Evolutionary conservation across 257 asterid genomes (phyloP).

Genomic region (Przewalskia tangutica): DNA sequence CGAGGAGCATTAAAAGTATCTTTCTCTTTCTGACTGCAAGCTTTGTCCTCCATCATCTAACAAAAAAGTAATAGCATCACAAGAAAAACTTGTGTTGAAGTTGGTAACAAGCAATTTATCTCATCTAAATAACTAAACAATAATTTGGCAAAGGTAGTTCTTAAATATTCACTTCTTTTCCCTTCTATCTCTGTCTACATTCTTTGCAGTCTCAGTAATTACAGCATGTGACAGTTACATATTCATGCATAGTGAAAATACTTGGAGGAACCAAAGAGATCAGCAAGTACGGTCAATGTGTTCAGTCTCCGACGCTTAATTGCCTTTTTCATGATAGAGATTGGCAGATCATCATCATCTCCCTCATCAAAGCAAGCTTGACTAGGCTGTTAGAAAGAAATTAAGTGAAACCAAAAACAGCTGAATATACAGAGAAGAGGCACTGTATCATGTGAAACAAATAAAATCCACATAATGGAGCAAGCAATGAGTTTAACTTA

Average conservation of each 20-base stretch:
- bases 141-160: neutral
- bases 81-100: conserved; percentile 2
- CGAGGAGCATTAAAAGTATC: conserved; percentile 21
- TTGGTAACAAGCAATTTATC: neutral
- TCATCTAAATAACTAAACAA: neutral
- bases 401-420: conserved; percentile 3
- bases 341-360: conserved; percentile 17
- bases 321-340: conserved; percentile 19
- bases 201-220: neutral
- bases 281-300: conserved; percentile 31
- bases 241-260: conserved; percentile 1
- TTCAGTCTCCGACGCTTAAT: conserved; percentile 27
- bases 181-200: neutral
- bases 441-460: neutral
- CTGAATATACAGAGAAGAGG: neutral
- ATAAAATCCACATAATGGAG: neutral
- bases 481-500: conserved; percentile 21
- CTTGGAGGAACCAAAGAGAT: conserved; percentile 14
- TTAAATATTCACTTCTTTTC: neutral
- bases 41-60: conserved; percentile 30
- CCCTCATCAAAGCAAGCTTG: conserved; percentile 18
- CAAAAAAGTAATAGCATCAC: conserved; percentile 10
- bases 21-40: conserved; percentile 18
- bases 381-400: conserved; percentile 30
- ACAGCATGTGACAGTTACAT: neutral